phyloP scores from a whole-genome alignment of 2,329 filamentous ascomycete genomes.

The Sclerotinia glacialis region DNA sequence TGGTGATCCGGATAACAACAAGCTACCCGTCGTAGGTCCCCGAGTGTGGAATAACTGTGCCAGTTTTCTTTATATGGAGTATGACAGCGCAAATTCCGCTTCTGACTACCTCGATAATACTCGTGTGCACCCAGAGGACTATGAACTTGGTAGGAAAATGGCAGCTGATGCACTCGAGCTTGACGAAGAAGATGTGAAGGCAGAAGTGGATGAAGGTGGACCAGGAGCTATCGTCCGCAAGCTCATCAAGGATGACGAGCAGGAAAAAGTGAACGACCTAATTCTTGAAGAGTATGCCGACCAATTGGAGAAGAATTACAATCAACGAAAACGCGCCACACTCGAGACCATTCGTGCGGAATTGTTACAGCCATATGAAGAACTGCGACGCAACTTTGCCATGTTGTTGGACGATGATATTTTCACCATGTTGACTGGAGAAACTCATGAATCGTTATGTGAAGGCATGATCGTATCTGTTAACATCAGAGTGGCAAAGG shows the following conservation, averaged over 20 bases:
- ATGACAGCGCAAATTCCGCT: slow-evolving; percentile 74
- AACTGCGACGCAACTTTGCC: slow-evolving; percentile 78
- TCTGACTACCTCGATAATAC: slow-evolving; percentile 96
- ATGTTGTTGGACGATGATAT: slow-evolving; percentile 71
- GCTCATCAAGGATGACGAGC: slow-evolving; percentile 89
- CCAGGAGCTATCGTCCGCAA: slow-evolving; percentile 88
- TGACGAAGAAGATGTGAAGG: slow-evolving; percentile 97
- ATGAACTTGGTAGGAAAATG: slow-evolving; percentile 97
- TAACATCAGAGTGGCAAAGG: slow-evolving; percentile 81
- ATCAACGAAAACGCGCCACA: slow-evolving; percentile 91
- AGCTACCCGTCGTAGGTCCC: slow-evolving; percentile 76
- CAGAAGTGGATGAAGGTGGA: slow-evolving; percentile 86
- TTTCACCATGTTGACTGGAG: slow-evolving; percentile 95
- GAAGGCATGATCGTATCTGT: slow-evolving; percentile 93
- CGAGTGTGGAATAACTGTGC: slow-evolving; percentile 96
- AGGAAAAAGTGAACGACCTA: slow-evolving; percentile 93
- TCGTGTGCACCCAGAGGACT: slow-evolving; percentile 96
- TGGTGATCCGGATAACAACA: slow-evolving; percentile 78
- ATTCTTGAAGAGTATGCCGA: slow-evolving; percentile 96
- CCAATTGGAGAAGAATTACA: slow-evolving; percentile 88
- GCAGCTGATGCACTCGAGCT: slow-evolving; percentile 93
- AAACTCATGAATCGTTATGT: slow-evolving; percentile 77
- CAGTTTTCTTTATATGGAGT: slow-evolving; percentile 89
- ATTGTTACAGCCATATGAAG: slow-evolving; percentile 88
- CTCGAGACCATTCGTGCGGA: slow-evolving; percentile 95